Evolutionary conservation across 1,284 basidiomycete species (phyloP).

Genomic region (Pseudozyma sp.): DNA sequence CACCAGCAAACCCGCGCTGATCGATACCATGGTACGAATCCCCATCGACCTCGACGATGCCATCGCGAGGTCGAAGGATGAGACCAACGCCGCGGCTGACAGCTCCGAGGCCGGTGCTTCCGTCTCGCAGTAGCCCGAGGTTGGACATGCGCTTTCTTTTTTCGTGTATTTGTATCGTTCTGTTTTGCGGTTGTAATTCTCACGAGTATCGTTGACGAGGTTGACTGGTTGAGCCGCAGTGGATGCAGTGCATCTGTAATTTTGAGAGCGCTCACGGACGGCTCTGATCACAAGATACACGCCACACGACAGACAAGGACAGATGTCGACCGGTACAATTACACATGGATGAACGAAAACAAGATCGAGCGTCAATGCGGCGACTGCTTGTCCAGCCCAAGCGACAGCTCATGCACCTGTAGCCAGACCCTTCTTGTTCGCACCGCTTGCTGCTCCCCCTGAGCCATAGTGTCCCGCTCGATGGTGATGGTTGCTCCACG

Average conservation of each 20-base stretch:
- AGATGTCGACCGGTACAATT: not conserved
- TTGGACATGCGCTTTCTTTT: not conserved
- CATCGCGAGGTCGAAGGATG: conserved; percentile 28
- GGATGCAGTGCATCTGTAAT: too few relatives aligned
- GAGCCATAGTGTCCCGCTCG: conserved; percentile 4
- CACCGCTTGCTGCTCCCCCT: not conserved
- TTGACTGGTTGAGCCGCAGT: too few relatives aligned
- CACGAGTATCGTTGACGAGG: not conserved
- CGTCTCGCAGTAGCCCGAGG: conserved; percentile 1
- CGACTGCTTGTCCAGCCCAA: too few relatives aligned
- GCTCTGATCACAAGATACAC: too few relatives aligned
- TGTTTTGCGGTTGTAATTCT: conserved; percentile 7
- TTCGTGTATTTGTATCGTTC: conserved; percentile 23
- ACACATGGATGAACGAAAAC: not conserved
- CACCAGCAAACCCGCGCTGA: conserved; percentile 39
- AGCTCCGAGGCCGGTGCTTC: conserved; percentile 8
- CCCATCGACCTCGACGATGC: conserved; percentile 50
- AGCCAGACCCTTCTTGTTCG: conserved; percentile 29
- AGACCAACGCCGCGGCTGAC: conserved; percentile 8
- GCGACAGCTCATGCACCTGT: conserved; percentile 6
- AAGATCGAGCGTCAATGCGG: too few relatives aligned
- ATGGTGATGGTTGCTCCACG: conserved; percentile 26
- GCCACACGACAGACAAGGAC: not conserved
- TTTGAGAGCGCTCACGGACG: too few relatives aligned
- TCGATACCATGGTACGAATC: conserved; percentile 52